Percentiles rank a stretch among this genome's conserved stretches.
Conservation (phyloP, 2,329 filamentous ascomycete genomes). For the Colletotrichum sp. region DNA sequence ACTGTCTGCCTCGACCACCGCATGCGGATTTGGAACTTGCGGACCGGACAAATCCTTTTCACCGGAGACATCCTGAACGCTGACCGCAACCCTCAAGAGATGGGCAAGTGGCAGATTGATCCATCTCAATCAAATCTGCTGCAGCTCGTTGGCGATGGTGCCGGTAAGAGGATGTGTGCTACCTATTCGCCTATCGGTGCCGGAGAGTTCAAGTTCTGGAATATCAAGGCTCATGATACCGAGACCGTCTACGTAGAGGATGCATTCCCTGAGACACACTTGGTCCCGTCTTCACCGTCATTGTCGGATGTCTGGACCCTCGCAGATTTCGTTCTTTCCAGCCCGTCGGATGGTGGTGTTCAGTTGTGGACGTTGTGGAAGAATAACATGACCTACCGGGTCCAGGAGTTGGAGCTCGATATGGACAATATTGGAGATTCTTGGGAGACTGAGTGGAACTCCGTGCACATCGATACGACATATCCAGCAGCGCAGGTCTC, state of each 20-base stretch:
- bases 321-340: slow-evolving; percentile 73
- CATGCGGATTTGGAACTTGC: slow-evolving; percentile 86
- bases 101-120: slow-evolving; percentile 77
- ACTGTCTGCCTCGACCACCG: slow-evolving; percentile 90
- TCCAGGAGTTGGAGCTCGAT: slow-evolving; percentile 76
- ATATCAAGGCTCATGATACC: slow-evolving; percentile 67
- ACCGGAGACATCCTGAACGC: slow-evolving; percentile 80
- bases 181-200: slow-evolving; percentile 88
- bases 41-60: slow-evolving; percentile 78
- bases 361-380: slow-evolving; percentile 83
- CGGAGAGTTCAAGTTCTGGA: slow-evolving; percentile 96
- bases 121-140: slow-evolving; percentile 80
- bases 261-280: slow-evolving; percentile 65
- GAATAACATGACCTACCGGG: slow-evolving; percentile 79
- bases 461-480: slow-evolving; percentile 66
- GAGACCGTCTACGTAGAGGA: slow-evolving; percentile 72
- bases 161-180: slow-evolving; percentile 65
- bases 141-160: slow-evolving; percentile 66
- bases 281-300: slow-evolving; percentile 73
- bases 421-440: slow-evolving; percentile 65
- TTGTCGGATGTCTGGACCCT: slow-evolving; percentile 81
- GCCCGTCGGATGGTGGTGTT: slow-evolving; percentile 57
- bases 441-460: slow-evolving; percentile 74
- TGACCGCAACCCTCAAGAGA: slow-evolving; percentile 68
- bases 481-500: slow-evolving; percentile 60